Evolutionary conservation across 179 eudicot species (phyloP).

Genomic region (Actinidia polygama): DNA sequence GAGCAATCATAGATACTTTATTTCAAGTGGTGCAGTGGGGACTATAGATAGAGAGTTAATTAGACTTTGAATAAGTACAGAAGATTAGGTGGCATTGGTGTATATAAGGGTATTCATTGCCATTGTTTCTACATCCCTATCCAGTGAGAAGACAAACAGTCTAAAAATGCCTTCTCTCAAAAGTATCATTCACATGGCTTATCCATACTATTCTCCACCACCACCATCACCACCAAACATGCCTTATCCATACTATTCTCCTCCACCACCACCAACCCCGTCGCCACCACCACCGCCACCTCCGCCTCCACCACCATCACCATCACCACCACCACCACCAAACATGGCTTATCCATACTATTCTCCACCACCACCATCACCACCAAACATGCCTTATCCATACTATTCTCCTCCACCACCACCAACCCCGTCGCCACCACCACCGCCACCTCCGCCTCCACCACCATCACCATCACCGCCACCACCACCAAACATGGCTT

Average conservation of each 20-base stretch:
- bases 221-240: conserved; percentile 29
- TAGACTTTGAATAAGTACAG: too few species aligned
- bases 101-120: too few species aligned
- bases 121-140: too few species aligned
- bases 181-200: conserved; percentile 2
- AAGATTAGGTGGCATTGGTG: too few species aligned
- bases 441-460: conserved; percentile 7
- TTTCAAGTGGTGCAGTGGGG: too few species aligned
- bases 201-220: conserved; percentile 38
- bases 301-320: conserved; percentile 27
- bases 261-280: conserved; percentile 41
- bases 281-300: background rate
- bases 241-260: conserved; percentile 34
- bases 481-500: conserved; percentile 22
- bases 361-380: conserved; percentile 40
- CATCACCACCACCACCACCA: conserved; percentile 29
- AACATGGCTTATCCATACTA: conserved; percentile 27
- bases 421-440: conserved; percentile 28
- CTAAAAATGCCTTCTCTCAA: too few species aligned
- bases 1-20: too few species aligned
- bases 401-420: conserved; percentile 43
- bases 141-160: too few species aligned
- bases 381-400: conserved; percentile 21
- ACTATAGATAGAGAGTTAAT: too few species aligned
- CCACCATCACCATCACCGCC: conserved; percentile 34